Evolutionary conservation across 1,284 basidiomycete species (phyloP), one percentile per base, ranked within the genome.

Genomic region (Melampsora larici-populina): DNA sequence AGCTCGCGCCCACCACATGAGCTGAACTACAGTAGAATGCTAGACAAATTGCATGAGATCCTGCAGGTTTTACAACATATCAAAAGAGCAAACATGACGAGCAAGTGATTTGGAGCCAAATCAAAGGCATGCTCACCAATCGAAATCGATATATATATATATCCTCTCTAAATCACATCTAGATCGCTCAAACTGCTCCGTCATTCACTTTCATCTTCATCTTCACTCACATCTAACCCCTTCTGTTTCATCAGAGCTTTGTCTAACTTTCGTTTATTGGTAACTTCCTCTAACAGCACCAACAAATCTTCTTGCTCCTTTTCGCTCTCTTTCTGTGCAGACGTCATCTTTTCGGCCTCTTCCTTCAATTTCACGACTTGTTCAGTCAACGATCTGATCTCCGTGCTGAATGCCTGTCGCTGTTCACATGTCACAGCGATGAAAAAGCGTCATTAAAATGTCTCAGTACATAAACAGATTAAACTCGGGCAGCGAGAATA

Each of bases 271-370:
- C 94, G 87, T 85, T 98, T 98, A 81, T 87, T 88, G 67, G 89
- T 92, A 70, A 98, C 86, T 84, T 99, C 97, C 81, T 99, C 97
- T 3, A 99, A 86, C 48, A 98, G 85, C 0, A 99, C 94, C 1
- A 99, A 86, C 74, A 99, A 84, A 84, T 98, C 94, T 83, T 97
- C 94, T 82, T 96, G 93, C 83, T 97, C 94, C 85, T 94, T 95
- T 83, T 92, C 90, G 31, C 89, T 88, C n/a, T 95, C 93, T 79
- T 88, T 88, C 64, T 88, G 86, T 82, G 90, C 90, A 76, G 86
- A 86, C 80, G 90, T 88, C 29, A 89, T 87, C 1, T 84, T 85
- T 65, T 86, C 85, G 6, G 92, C 82, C 64, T 90, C 84, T 55
- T 80, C 77, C 73, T 82, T 33, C n/a, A 72, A 68, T 26, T 0